phyloP scores from a whole-genome alignment of 345 rosid genomes.

The Clausena lansium region DNA sequence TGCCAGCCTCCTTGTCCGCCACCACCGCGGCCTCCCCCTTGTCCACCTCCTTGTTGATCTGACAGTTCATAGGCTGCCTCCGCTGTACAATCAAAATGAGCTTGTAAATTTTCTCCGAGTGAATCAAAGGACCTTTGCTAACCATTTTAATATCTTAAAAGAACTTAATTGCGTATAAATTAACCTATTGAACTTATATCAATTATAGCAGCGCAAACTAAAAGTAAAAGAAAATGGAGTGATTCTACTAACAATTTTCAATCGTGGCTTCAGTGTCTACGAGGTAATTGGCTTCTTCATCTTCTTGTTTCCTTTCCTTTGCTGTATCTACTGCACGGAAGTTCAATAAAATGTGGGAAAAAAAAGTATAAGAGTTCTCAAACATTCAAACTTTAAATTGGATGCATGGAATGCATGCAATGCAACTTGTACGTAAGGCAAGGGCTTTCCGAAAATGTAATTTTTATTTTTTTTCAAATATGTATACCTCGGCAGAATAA shows the following conservation, averaged over 20 bases:
- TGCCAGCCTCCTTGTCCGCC: background rate
- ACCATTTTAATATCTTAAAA: background rate
- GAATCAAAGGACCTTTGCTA: background rate
- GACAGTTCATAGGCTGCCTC: background rate
- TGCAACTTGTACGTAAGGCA: too few relatives aligned
- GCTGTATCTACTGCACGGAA: background rate
- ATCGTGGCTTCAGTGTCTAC: background rate
- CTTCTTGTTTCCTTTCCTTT: slow-evolving; percentile 1
- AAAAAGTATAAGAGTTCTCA: background rate
- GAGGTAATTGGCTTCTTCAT: background rate
- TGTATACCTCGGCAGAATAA: too few relatives aligned
- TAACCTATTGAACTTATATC: background rate
- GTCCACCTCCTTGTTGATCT: background rate
- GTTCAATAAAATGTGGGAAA: too few relatives aligned
- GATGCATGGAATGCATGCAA: too few relatives aligned
- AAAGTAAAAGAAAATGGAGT: background rate
- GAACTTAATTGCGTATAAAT: background rate
- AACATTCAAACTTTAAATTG: background rate
- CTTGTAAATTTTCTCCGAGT: background rate
- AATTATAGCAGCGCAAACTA: too few relatives aligned
- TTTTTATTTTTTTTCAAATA: too few relatives aligned
- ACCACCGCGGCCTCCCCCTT: background rate
- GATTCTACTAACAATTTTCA: background rate
- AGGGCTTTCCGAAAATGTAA: too few relatives aligned
- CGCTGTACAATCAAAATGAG: background rate